Base-by-base conservation (phyloP, 78 protist genomes). In the Speleostelium caveatum region DNA sequence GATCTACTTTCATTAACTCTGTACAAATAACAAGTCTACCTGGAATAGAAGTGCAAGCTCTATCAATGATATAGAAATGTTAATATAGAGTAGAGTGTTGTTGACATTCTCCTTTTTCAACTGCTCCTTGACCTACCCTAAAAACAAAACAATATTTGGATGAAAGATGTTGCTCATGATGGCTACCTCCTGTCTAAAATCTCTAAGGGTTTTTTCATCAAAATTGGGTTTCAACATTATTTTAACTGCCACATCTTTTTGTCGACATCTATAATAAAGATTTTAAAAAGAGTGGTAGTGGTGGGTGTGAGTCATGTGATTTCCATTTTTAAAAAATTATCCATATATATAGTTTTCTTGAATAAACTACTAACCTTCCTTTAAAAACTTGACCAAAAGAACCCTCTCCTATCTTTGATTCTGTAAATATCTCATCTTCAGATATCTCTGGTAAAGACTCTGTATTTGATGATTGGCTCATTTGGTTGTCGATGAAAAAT, bases 401-500 rank as follows among this genome's bases (percentile, higher is more conserved):
- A 30, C 99, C 98, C 49, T 96, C 97, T 1, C 99, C 99, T 38
- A 96, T 90, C n/a, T n/a, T n/a, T n/a, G n/a, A n/a, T n/a, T n/a
- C n/a, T n/a, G n/a, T n/a, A n/a, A n/a, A n/a, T n/a, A n/a, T n/a
- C n/a, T n/a, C n/a, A n/a, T n/a, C n/a, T n/a, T n/a, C n/a, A n/a
- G n/a, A n/a, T n/a, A n/a, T n/a, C n/a, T n/a, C n/a, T n/a, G n/a
- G n/a, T n/a, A n/a, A n/a, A n/a, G n/a, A n/a, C n/a, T n/a, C n/a
- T n/a, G n/a, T n/a, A n/a, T n/a, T n/a, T n/a, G n/a, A n/a, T n/a
- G n/a, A n/a, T n/a, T n/a, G n/a, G n/a, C n/a, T n/a, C n/a, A n/a
- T n/a, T n/a, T n/a, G n/a, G n/a, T n/a, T n/a, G n/a, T n/a, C n/a
- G n/a, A n/a, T n/a, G n/a, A n/a, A n/a, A n/a, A n/a, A n/a, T n/a